Percentiles rank a stretch among this genome's conserved stretches.
Evolutionary conservation across 345 rosid genomes (phyloP).

Genomic region (Sonneratia caseolaris): DNA sequence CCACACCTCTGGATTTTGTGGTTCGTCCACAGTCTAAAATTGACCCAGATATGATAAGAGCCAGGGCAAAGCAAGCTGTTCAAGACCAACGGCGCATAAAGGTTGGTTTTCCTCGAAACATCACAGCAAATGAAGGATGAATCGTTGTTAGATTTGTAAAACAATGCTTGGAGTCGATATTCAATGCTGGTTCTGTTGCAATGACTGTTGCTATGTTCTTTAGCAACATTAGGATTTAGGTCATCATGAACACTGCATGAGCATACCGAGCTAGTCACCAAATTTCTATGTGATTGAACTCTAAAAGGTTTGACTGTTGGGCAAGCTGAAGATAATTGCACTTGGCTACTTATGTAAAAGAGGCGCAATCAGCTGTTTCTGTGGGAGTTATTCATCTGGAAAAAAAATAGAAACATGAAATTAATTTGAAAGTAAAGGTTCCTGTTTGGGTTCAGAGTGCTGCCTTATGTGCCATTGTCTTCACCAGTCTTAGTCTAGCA

Average conservation of each 20-base stretch:
- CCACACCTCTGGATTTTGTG: conserved; percentile 81
- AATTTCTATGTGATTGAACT: background rate
- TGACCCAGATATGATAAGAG: conserved; percentile 79
- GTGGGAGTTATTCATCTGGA: too few species aligned
- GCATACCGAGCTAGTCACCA: background rate
- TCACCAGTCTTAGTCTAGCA: background rate
- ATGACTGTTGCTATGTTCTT: background rate
- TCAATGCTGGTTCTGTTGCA: background rate
- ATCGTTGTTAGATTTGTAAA: background rate
- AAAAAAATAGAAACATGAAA: background rate
- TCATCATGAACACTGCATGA: background rate
- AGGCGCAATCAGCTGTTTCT: background rate
- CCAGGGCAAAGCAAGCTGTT: conserved; percentile 68
- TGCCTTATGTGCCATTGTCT: background rate
- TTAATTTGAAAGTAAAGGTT: background rate
- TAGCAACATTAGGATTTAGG: background rate
- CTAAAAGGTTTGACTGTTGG: background rate
- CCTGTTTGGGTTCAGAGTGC: background rate
- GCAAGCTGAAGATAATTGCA: background rate
- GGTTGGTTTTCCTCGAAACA: conserved; percentile 29
- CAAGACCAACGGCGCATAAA: conserved; percentile 92
- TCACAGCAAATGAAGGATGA: background rate
- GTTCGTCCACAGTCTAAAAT: conserved; percentile 96
- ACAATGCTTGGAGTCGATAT: background rate
- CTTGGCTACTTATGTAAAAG: background rate